Percentiles rank a stretch among this genome's conserved stretches.
Evolutionary conservation across 208 protist genomes (phyloP).

Genomic region (Jaenimonas drosophilae): DNA sequence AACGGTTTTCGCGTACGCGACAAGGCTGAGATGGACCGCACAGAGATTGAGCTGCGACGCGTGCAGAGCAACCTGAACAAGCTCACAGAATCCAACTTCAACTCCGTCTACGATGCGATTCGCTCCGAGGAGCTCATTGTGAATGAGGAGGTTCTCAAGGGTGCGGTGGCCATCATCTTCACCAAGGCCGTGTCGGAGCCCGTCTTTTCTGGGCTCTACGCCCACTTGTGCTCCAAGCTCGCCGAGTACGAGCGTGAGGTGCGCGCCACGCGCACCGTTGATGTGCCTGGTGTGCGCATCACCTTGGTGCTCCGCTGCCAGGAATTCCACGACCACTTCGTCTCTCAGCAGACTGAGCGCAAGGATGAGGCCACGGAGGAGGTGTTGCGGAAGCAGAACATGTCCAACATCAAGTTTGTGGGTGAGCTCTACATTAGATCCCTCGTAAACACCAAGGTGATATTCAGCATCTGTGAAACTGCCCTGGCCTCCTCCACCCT

Average conservation of each 20-base stretch:
- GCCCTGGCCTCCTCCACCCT: constrained; percentile 10
- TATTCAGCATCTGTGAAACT: constrained; percentile 35
- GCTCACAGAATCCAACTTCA: constrained; percentile 80
- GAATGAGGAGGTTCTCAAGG: constrained; percentile 44
- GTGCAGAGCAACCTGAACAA: constrained; percentile 84
- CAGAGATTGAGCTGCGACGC: constrained; percentile 53
- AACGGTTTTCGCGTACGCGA: constrained; percentile 77
- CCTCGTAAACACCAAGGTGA: constrained; percentile 58
- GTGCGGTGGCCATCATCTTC: constrained; percentile 76
- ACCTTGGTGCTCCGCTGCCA: constrained; percentile 40
- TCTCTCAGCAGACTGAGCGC: constrained; percentile 14
- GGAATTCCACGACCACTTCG: constrained; percentile 40
- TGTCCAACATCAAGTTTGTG: constrained; percentile 89
- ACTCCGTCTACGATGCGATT: constrained; percentile 47
- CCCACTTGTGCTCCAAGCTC: constrained; percentile 61
- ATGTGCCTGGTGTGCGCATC: constrained; percentile 15
- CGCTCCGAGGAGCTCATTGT: constrained; percentile 61
- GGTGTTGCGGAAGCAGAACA: constrained; percentile 67
- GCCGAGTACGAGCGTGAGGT: constrained; percentile 69
- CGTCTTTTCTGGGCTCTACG: constrained; percentile 82
- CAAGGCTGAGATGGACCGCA: constrained; percentile 53
- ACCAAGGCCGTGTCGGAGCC: constrained; percentile 81
- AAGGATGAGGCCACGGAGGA: constrained; percentile 45
- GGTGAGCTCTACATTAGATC: constrained; percentile 77
- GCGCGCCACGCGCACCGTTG: background rate